phyloP scores from a whole-genome alignment of 176 grass and related monocot species.

The Eleusine indica region DNA sequence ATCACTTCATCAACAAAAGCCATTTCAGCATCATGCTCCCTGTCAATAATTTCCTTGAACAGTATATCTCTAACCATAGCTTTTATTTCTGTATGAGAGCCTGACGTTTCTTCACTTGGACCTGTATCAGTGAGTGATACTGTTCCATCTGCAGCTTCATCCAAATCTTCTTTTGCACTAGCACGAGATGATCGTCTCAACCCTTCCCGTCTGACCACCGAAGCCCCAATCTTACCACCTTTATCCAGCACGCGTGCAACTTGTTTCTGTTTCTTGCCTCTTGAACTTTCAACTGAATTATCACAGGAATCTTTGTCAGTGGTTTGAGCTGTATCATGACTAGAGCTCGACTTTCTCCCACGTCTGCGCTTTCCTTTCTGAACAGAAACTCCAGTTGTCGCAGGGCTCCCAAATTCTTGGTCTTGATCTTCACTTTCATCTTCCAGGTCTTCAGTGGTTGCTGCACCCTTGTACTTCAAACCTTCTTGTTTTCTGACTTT shows the following conservation, averaged over 20 bases:
- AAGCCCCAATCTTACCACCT: slow-evolving; percentile 14
- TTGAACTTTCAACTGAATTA: slow-evolving; percentile 33
- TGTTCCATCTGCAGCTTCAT: slow-evolving; percentile 27
- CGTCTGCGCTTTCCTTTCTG: slow-evolving; percentile 22
- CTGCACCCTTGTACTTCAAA: slow-evolving; percentile 22
- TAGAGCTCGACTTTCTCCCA: slow-evolving; percentile 21
- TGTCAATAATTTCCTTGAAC: slow-evolving; percentile 47
- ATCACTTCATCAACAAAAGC: slow-evolving; percentile 54
- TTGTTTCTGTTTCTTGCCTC: slow-evolving; percentile 38
- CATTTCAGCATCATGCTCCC: slow-evolving; percentile 55
- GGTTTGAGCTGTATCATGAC: slow-evolving; percentile 13
- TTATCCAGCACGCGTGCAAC: neutral
- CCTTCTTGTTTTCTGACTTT: slow-evolving; percentile 44
- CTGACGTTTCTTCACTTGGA: slow-evolving; percentile 39
- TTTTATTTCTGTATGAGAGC: slow-evolving; percentile 58
- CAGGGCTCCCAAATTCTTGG: slow-evolving; percentile 32
- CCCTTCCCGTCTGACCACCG: slow-evolving; percentile 24
- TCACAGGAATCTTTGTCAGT: slow-evolving; percentile 36
- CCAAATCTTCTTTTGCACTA: slow-evolving; percentile 39
- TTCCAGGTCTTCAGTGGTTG: neutral
- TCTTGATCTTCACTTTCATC: slow-evolving; percentile 18
- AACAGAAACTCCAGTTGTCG: slow-evolving; percentile 39
- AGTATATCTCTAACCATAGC: slow-evolving; percentile 66
- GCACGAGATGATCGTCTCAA: slow-evolving; percentile 32
- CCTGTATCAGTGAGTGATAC: slow-evolving; percentile 13